Conservation (phyloP, 176 grass and related monocot genomes). For the Otatea glauca region DNA sequence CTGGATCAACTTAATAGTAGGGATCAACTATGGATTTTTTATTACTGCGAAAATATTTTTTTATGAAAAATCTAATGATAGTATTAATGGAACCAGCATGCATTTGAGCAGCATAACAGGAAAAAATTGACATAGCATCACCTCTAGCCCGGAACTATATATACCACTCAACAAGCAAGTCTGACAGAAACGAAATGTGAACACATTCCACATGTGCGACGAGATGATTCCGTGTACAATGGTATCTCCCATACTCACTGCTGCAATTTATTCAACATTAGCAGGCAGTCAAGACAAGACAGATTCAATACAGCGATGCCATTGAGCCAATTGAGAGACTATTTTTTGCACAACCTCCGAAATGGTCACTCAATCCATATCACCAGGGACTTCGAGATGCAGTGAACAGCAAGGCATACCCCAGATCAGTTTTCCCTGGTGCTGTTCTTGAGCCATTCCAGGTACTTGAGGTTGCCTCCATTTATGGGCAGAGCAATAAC, state of each 20-base stretch:
- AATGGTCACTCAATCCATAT: not conserved
- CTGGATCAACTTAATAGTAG: too few species aligned
- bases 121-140: not conserved
- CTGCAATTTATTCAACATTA: not conserved
- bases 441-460: conserved; percentile 92
- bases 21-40: too few species aligned
- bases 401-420: not conserved
- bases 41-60: too few species aligned
- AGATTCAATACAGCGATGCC: not conserved
- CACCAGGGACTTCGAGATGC: not conserved
- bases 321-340: not conserved
- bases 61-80: too few species aligned
- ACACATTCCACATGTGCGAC: not conserved
- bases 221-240: not conserved
- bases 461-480: conserved; percentile 81
- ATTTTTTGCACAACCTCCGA: not conserved
- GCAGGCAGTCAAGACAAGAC: not conserved
- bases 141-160: not conserved
- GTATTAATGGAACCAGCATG: not conserved
- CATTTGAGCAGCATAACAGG: not conserved
- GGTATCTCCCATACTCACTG: not conserved
- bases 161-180: not conserved
- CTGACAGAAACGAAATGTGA: not conserved
- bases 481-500: conserved; percentile 83
- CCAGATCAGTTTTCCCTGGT: conserved; percentile 60